Evolutionary conservation across 768 basidiomycete genomes (phyloP).

Genomic region (Pisolithus tinctorius): DNA sequence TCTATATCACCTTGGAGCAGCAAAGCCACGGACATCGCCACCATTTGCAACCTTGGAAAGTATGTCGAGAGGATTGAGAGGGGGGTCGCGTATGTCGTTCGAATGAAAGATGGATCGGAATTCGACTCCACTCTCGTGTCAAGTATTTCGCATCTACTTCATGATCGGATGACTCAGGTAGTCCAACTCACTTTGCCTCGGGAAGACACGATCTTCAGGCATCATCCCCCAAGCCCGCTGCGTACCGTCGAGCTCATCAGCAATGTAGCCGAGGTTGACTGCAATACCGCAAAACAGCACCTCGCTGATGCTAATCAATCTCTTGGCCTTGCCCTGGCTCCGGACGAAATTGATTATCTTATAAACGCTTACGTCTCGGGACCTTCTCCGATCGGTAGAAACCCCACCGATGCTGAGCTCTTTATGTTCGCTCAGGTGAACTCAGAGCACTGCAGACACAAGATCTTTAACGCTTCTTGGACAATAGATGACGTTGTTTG

Average conservation of each 20-base stretch:
- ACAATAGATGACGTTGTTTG: conserved; percentile 66
- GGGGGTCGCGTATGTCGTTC: conserved; percentile 65
- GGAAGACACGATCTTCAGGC: conserved; percentile 50
- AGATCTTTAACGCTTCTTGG: conserved; percentile 99
- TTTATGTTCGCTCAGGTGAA: conserved; percentile 99
- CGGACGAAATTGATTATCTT: conserved; percentile 89
- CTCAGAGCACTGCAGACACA: conserved; percentile 99
- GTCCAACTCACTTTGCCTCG: conserved; percentile 54
- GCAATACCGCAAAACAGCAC: conserved; percentile 45
- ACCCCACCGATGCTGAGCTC: conserved; percentile 94
- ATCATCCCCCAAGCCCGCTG: conserved; percentile 59
- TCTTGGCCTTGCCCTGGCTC: conserved; percentile 84
- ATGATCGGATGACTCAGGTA: conserved; percentile 97
- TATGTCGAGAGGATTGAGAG: conserved; percentile 82
- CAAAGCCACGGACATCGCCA: conserved; percentile 94
- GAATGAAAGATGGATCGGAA: conserved; percentile 31
- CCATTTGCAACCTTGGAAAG: conserved; percentile 71
- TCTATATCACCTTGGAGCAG: conserved; percentile 99
- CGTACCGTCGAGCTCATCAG: conserved; percentile 58
- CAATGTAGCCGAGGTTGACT: conserved; percentile 17
- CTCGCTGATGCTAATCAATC: conserved; percentile 73
- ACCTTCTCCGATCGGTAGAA: conserved; percentile 56
- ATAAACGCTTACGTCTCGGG: conserved; percentile 83
- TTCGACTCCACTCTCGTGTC: conserved; percentile 44
- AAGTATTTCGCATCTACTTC: conserved; percentile 62